Percentiles rank a stretch among this genome's conserved stretches.
Evolutionary conservation across 1,139 yeast species (phyloP).

Genomic region (Hyphopichia wangnamkhiaoensis): DNA sequence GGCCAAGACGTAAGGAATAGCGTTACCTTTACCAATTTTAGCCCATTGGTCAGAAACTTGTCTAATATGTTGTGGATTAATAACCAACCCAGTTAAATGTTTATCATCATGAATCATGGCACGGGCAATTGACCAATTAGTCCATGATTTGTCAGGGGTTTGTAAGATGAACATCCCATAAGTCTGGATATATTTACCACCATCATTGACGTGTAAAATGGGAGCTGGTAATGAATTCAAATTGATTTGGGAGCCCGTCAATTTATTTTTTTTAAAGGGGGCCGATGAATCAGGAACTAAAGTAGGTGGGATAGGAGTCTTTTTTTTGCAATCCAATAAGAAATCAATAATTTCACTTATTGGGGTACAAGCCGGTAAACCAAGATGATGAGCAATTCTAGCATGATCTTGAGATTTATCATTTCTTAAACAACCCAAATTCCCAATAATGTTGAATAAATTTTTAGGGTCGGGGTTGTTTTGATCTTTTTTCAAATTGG

Average conservation of each 20-base stretch:
- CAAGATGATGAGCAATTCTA: conserved; percentile 19
- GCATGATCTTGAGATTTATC: conserved; percentile 14
- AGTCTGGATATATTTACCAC: conserved; percentile 20
- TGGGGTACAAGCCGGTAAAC: conserved; percentile 14
- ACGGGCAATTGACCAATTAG: conserved; percentile 22
- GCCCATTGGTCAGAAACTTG: conserved; percentile 18
- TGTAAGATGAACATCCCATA: conserved; percentile 19
- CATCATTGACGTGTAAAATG: conserved; percentile 15
- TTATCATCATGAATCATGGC: conserved; percentile 16
- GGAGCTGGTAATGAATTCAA: conserved; percentile 15
- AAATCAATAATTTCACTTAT: conserved; percentile 37
- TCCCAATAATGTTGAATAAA: conserved; percentile 14
- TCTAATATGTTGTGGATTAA: conserved; percentile 19
- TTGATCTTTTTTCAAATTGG: conserved; percentile 13
- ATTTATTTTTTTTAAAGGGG: conserved; percentile 13
- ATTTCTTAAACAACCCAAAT: conserved; percentile 15
- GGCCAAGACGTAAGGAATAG: conserved; percentile 16
- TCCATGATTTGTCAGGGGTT: conserved; percentile 19
- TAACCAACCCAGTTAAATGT: conserved; percentile 17
- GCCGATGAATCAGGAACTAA: conserved; percentile 10
- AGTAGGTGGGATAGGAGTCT: conserved; percentile 12
- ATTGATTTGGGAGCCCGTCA: conserved; percentile 15
- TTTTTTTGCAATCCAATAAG: conserved; percentile 17
- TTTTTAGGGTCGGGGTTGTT: conserved; percentile 10
- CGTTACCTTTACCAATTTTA: conserved; percentile 12